A percentile compares a stretch with the other conserved stretches of the same genome.
These are phyloP conservation scores for Dactylis glomerata DNA, from an alignment of 176 grass and related monocot genomes.

Conservation along the genomic window DNA sequence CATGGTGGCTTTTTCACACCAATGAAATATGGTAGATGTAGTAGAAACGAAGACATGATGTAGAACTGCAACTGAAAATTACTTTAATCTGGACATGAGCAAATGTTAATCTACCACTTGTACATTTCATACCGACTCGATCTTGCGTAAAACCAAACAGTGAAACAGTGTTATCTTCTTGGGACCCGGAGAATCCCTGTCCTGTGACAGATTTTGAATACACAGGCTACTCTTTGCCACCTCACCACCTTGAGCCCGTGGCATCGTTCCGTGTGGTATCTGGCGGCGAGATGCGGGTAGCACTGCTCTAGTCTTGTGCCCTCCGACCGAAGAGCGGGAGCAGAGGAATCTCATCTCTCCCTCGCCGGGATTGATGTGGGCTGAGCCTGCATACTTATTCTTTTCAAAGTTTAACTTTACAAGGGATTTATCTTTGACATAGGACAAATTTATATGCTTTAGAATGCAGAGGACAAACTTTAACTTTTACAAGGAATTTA, in stretches of 20 bases:
- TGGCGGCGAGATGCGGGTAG: not conserved
- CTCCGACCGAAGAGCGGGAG: slow-evolving; percentile 21
- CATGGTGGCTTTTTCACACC: not conserved
- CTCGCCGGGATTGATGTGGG: not conserved
- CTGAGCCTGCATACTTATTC: not conserved
- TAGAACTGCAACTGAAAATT: not conserved
- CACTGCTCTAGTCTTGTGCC: slow-evolving; percentile 8
- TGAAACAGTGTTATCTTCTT: slow-evolving; percentile 29
- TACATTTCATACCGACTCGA: not conserved
- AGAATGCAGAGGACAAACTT: too few relatives aligned
- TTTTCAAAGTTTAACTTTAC: too few relatives aligned
- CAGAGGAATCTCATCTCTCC: slow-evolving; percentile 37
- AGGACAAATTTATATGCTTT: too few relatives aligned
- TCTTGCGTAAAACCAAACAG: slow-evolving; percentile 26
- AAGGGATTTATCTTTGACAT: too few relatives aligned
- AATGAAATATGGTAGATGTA: not conserved
- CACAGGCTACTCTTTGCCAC: slow-evolving; percentile 17
- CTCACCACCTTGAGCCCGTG: slow-evolving; percentile 30
- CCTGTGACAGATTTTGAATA: not conserved
- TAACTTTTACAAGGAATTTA: too few relatives aligned
- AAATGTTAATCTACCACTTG: not conserved
- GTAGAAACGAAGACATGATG: not conserved
- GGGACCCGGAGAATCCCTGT: slow-evolving; percentile 2
- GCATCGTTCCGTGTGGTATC: not conserved
- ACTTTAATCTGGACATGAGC: not conserved